Conservation (phyloP, 805 yeast genomes). For the Suhomyces prunicola region DNA sequence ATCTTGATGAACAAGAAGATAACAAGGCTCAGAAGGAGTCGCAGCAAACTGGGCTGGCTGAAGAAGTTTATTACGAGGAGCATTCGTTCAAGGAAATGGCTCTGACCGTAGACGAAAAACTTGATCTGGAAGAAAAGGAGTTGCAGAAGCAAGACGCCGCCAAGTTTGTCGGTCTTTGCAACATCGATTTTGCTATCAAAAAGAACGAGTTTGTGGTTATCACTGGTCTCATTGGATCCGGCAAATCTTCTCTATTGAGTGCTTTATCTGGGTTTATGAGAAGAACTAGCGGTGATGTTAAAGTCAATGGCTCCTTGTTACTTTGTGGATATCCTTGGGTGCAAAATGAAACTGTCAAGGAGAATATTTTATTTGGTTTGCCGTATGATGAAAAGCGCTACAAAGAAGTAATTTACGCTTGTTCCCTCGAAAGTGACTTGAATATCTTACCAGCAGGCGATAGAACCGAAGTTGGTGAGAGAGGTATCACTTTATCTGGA, state of each 20-base stretch:
- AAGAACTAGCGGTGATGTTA: conserved; percentile 48
- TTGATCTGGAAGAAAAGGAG: not conserved
- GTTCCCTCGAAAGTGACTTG: conserved; percentile 66
- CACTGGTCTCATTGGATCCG: conserved; percentile 81
- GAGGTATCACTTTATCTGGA: conserved; percentile 84
- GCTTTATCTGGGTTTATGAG: conserved; percentile 75
- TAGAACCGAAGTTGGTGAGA: conserved; percentile 75
- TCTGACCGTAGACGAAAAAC: not conserved
- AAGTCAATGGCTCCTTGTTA: conserved; percentile 50
- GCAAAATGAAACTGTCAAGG: conserved; percentile 74
- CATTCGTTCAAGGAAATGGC: conserved; percentile 3
- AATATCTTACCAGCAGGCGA: conserved; percentile 72
- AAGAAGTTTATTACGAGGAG: not conserved
- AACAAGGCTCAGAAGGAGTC: conserved; percentile 8
- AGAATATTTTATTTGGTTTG: conserved; percentile 68
- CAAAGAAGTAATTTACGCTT: conserved; percentile 53
- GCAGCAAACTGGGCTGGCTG: not conserved
- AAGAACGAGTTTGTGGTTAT: conserved; percentile 72
- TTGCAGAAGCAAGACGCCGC: not conserved
- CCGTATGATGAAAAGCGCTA: conserved; percentile 52
- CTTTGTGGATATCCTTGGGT: conserved; percentile 77
- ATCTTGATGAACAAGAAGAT: conserved; percentile 15
- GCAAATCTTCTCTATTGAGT: conserved; percentile 69
- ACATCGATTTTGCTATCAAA: conserved; percentile 51
- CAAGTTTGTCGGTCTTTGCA: conserved; percentile 42